These are phyloP conservation scores for Dactylellina sp. DNA, from an alignment of 2,329 filamentous ascomycete genomes.

Conservation along the genomic window DNA sequence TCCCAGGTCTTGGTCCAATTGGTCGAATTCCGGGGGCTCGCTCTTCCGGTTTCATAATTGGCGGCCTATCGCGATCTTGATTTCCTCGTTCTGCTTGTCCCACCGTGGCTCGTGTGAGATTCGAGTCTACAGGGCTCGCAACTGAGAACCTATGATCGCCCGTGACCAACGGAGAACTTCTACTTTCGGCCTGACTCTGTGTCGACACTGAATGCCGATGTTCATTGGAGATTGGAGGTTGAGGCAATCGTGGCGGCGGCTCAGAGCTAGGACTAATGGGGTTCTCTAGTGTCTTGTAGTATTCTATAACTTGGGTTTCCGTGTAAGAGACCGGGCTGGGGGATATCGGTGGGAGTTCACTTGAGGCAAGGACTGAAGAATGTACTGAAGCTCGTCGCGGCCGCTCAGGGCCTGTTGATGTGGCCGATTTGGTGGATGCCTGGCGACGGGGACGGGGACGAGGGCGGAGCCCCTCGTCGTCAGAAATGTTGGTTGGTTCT, in stretches of 20 bases:
- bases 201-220: conserved; percentile 26
- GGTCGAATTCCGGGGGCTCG: conserved; percentile 11
- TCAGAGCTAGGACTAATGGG: conserved; percentile 5
- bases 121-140: conserved; percentile 35
- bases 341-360: conserved; percentile 33
- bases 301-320: conserved; percentile 35
- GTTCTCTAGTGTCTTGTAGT: conserved; percentile 3
- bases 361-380: conserved; percentile 13
- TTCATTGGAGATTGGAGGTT: conserved; percentile 17
- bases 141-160: not conserved
- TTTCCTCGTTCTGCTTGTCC: conserved; percentile 17
- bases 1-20: conserved; percentile 23
- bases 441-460: conserved; percentile 38
- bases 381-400: conserved; percentile 38
- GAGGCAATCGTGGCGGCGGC: conserved; percentile 11
- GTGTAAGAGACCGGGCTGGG: conserved; percentile 36
- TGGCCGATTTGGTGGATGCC: conserved; percentile 16
- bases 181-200: conserved; percentile 29
- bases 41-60: conserved; percentile 33
- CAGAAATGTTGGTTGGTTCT: conserved; percentile 20
- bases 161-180: conserved; percentile 13
- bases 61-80: conserved; percentile 21
- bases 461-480: conserved; percentile 29
- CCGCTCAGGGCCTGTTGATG: conserved; percentile 18
- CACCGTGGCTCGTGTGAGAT: conserved; percentile 6